Conservation (phyloP, 495 filamentous ascomycete species). For the Neurospora tetrasperma region DNA sequence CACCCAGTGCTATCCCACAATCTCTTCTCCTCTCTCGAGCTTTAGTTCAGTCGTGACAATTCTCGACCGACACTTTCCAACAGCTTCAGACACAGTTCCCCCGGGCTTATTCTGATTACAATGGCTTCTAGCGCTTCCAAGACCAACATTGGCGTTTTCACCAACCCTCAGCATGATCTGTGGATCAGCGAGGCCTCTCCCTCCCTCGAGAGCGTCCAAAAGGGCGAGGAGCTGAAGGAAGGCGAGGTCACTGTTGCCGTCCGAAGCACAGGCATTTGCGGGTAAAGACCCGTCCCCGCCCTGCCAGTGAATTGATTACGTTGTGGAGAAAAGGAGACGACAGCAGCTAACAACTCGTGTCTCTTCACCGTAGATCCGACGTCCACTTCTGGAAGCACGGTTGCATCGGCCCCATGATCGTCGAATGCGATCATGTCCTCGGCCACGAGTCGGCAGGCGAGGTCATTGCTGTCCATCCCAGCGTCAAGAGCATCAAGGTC, state of each 20-base stretch:
- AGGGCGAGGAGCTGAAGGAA: conserved; percentile 55
- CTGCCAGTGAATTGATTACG: conserved; percentile 7
- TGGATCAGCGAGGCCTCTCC: conserved; percentile 78
- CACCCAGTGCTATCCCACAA: conserved; percentile 2
- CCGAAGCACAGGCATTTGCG: conserved; percentile 89
- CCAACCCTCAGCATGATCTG: conserved; percentile 81
- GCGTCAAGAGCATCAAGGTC: conserved; percentile 60
- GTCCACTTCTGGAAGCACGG: conserved; percentile 94
- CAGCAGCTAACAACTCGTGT: conserved; percentile 7
- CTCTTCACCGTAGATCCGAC: conserved; percentile 53
- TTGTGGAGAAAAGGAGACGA: conserved; percentile 11
- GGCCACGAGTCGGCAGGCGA: conserved; percentile 88
- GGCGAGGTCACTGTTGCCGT: conserved; percentile 79
- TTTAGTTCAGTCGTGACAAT: not conserved
- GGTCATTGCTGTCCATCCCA: conserved; percentile 69
- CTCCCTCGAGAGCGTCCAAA: conserved; percentile 61
- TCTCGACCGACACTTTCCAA: not conserved
- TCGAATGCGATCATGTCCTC: conserved; percentile 74
- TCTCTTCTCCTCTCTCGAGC: conserved; percentile 5
- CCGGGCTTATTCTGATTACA: conserved; percentile 1
- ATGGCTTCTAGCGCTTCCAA: conserved; percentile 37
- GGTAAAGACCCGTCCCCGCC: conserved; percentile 38
- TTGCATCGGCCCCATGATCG: conserved; percentile 90
- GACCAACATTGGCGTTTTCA: conserved; percentile 90
- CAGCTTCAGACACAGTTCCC: not conserved